Evolutionary conservation across 2,329 filamentous ascomycete genomes (phyloP), one percentile per base, ranked within the genome.

Genomic region (Trichoderma semiorbis): DNA sequence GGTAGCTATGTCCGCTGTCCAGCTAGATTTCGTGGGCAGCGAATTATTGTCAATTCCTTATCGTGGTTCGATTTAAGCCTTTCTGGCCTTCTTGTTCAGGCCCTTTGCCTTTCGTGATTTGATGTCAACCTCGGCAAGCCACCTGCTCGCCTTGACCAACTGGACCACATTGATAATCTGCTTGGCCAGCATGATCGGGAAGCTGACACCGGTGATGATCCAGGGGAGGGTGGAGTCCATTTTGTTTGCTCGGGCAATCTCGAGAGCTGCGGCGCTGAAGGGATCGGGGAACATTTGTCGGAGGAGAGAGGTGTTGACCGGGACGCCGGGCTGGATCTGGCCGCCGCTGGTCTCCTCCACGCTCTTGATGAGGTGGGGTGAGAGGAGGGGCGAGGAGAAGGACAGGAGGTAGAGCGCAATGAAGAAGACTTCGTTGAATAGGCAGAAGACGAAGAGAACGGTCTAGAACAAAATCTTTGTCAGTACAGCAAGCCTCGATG

Each of bases 331-430:
- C 77, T 91, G 84, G 75, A 89, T 88, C 61, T 84, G 83, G 67
- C 84, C 85, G 69, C 85, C 85, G 69, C 78, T 80, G 57, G 85
- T 83, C 68, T 86, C 84, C 74, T 90, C 87, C 53, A 90, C 85
- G 14, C 89, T 85, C 77, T 89, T 85, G 74, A 91, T 90, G 67
- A 98, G 91, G 72, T 93, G 93, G 1, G 96, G 95, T 2, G 94
- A 96, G 70, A 98, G 89, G 47, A 91, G 89, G 2, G 95, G 95
- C 71, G 93, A 97, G 72, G 93, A 97, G 87, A 99, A 99, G 78
- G 95, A 98, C 72, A 99, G 91, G 69, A 99, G 92, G 85, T 99
- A 99, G 74, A 99, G 90, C 34, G 94, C 95, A 80, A 99, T 98
- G 87, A 99, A 99, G 88, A 98, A 99, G 75, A 95, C 84, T 83